Conservation (phyloP, 331 rosid species). For the Dryas integrifolia region DNA sequence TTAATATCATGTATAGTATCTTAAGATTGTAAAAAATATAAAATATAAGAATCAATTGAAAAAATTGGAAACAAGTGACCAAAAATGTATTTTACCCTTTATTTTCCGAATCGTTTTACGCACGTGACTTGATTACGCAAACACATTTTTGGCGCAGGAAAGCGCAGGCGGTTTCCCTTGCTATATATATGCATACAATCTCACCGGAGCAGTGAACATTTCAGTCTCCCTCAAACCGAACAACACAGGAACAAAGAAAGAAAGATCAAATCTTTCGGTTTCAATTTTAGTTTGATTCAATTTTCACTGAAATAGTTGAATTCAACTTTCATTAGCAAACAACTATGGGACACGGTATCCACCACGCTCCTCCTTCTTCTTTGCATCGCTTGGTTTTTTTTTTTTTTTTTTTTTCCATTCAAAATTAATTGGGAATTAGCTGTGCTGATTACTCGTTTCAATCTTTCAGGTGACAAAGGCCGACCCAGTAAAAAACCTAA, state of each 20-base stretch:
- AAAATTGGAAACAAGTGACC: too few species aligned
- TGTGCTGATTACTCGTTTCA: neutral
- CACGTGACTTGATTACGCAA: neutral
- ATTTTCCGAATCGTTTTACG: too few species aligned
- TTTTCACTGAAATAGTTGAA: neutral
- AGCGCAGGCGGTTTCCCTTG: neutral
- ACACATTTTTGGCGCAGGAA: too few species aligned
- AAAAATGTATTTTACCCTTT: too few species aligned
- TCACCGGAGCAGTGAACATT: neutral
- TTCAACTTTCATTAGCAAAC: neutral
- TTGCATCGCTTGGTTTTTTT: neutral
- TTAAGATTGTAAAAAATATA: too few species aligned
- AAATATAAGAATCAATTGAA: too few species aligned
- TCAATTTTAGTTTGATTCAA: too few species aligned
- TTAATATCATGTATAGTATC: too few species aligned
- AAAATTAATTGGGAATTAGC: neutral
- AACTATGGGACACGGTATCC: conserved; percentile 34
- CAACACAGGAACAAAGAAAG: neutral
- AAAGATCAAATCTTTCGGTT: too few species aligned
- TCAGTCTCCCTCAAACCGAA: neutral
- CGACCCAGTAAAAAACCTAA: conserved; percentile 67
- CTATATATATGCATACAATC: neutral
- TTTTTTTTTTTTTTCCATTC: neutral
- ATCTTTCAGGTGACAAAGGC: conserved; percentile 64
- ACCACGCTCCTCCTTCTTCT: neutral